Evolutionary conservation across 2,329 filamentous ascomycete genomes (phyloP), one percentile per base, ranked within the genome.

Genomic region (Blumeriella jaapii): DNA sequence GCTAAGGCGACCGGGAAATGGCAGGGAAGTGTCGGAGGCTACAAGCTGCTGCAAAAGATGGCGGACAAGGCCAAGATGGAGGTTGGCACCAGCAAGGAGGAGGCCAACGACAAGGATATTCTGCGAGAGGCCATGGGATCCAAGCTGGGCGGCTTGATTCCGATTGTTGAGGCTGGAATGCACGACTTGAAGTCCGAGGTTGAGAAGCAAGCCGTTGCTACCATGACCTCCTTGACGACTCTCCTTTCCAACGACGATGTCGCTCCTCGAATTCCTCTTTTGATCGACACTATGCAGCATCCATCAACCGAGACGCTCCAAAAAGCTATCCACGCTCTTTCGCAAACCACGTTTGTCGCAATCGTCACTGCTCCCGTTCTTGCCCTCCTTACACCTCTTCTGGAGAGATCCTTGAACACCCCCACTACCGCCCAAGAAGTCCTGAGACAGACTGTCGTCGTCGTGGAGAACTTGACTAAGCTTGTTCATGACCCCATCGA

Each of bases 161-260:
- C 91, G 15, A 66, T 95, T 27, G 86, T 93, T 38, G 91, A 96
- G 62, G 70, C 68, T 35, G 85, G 85, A 50, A 96, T 98, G 89
- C 86, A 95, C 62, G 91, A 98, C 58, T 69, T 98, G 57, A 98
- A 98, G 69, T 55, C 67, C 30, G 91, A 96, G 55, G 78, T 83
- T 18, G 70, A 77, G 59, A 96, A 94, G 67, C 83, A 93, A 64
- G 78, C 91, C n/a, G 66, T 83, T 55, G 79, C 82, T 61, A 84
- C 89, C 31, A 96, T 98, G 89, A 83, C 74, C 52, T 82, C 85
- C 22, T 69, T 98, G 36, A 93, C 86, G 2, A 81, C 79, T 6
- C 74, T 98, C 11, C 72, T 98, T 30, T 86, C 86, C 55, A 98
- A 98, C 67, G 91, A 98, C 64, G 91, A 98, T 59, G 87, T 98